These are phyloP conservation scores for Schizopora paradoxa DNA, from an alignment of 1,284 basidiomycete species.

Conservation along the genomic window DNA sequence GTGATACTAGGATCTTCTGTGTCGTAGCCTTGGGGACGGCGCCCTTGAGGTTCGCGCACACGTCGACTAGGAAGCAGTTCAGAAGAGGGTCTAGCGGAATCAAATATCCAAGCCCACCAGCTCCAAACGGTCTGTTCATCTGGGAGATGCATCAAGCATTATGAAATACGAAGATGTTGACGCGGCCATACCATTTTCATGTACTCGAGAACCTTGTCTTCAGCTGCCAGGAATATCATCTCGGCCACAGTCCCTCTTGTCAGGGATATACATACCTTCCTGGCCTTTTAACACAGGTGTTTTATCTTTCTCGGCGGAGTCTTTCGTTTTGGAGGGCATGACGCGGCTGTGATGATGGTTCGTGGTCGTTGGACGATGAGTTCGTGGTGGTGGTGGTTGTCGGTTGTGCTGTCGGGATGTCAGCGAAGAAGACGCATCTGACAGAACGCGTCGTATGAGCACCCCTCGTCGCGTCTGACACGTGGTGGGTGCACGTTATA, in stretches of 20 bases:
- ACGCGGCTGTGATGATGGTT: slow-evolving; percentile 2
- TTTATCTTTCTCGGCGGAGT: slow-evolving; percentile 24
- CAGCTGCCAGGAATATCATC: slow-evolving; percentile 40
- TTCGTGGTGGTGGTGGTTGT: neutral
- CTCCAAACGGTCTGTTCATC: slow-evolving; percentile 22
- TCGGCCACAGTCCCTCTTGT: neutral
- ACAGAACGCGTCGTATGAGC: no score
- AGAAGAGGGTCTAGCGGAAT: neutral
- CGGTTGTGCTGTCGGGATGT: neutral
- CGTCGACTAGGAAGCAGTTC: slow-evolving; percentile 52
- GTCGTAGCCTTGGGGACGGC: slow-evolving; percentile 75
- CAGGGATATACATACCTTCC: slow-evolving; percentile 17
- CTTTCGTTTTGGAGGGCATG: slow-evolving; percentile 22
- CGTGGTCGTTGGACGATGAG: neutral
- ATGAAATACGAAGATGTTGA: neutral
- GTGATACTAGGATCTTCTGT: slow-evolving; percentile 72
- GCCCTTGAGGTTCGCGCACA: slow-evolving; percentile 83
- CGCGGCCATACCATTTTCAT: slow-evolving; percentile 50
- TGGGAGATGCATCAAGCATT: slow-evolving; percentile 3
- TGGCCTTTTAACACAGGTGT: slow-evolving; percentile 24
- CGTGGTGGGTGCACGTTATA: no score
- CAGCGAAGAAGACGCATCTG: neutral
- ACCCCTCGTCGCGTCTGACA: no score
- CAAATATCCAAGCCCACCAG: slow-evolving; percentile 1
- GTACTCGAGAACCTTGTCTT: slow-evolving; percentile 69